These are phyloP conservation scores for Linnemannia schmuckeri DNA, from an alignment of 192 early-diverging fungal genomes.

Conservation along the genomic window DNA sequence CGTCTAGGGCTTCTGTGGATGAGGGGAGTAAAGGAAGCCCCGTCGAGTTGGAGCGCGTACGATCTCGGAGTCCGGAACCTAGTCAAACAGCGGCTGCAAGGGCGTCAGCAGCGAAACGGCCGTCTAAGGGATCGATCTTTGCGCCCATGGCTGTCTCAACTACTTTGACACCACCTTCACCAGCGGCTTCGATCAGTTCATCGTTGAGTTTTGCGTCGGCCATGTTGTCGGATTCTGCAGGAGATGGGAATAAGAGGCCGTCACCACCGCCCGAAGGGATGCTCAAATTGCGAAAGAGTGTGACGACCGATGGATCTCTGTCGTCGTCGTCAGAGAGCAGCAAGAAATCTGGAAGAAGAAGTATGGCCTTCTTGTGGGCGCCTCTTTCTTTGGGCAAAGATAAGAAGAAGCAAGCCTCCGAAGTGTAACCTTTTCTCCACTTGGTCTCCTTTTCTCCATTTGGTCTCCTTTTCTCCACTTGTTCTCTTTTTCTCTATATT, in stretches of 20 bases:
- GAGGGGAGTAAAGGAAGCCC: background rate
- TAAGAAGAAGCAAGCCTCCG: background rate
- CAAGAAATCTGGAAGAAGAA: constrained; percentile 11
- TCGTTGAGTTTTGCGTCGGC: constrained; percentile 40
- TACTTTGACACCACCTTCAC: constrained; percentile 13
- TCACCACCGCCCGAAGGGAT: constrained; percentile 33
- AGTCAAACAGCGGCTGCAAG: constrained; percentile 17
- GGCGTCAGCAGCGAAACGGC: constrained; percentile 26
- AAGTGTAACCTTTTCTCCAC: background rate
- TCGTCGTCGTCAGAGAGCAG: background rate
- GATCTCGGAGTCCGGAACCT: constrained; percentile 16
- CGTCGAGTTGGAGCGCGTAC: constrained; percentile 8
- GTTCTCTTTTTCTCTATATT: background rate
- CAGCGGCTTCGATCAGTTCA: constrained; percentile 21
- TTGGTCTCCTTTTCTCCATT: background rate
- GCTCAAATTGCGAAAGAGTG: constrained; percentile 32
- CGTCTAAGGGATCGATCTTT: background rate
- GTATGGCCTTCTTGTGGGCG: constrained; percentile 28
- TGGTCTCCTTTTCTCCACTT: background rate
- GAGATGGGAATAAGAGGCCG: background rate
- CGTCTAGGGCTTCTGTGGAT: constrained; percentile 27
- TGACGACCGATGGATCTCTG: constrained; percentile 37
- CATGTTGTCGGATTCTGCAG: constrained; percentile 3
- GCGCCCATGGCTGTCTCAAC: background rate
- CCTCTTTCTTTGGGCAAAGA: constrained; percentile 24